Base-by-base conservation (phyloP, 345 rosid species). In the Odontarrhena argentea region DNA sequence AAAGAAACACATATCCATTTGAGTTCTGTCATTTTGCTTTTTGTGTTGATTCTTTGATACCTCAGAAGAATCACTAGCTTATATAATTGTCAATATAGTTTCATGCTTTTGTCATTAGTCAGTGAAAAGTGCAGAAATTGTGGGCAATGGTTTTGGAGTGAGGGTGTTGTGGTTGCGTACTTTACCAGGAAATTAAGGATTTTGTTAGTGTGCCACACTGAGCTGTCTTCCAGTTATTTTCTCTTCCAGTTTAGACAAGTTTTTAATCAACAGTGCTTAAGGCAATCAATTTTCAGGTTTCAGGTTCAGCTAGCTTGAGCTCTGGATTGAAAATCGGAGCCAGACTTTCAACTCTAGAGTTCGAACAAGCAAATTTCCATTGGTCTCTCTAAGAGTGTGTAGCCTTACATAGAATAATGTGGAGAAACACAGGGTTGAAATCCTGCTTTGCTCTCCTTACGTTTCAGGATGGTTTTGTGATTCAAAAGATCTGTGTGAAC, bases 11-110 rank as follows among this genome's bases (percentile, higher is more conserved):
- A 67, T 18, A 67, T 13, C 46, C 30, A 13, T 67, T 74, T 67
- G 64, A 74, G 47, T 74, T 67, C 47, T 61, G 47, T 25, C 77
- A 67, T 74, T 67, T 46, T 36, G n/a, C 32, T 34, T 5, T 65
- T 43, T 58, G 46, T 67, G 45, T 51, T 66, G 5, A 52, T 59
- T 5, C 60, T 4, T 58, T 49, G 48, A 37, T 49, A 54, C 24
- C 12, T 73, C 18, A 45, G 24, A 52, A 49, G 45, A 37, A 9
- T 54, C 38, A 53, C 0, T 65, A 32, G 41, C n/a, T 30, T 73
- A 61, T 67, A 74, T 68, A 74, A 2, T 28, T 54, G 47, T 60
- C 22, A 38, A 45, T 54, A 1, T 54, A 34, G 59, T 61, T 59
- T 67, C 73, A 67, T 67, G 65, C 77, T 54, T 74, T 74, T 67